These are phyloP conservation scores for Borealophlyctis nickersoniae DNA, from an alignment of 192 early-diverging fungal species.

Conservation along the genomic window DNA sequence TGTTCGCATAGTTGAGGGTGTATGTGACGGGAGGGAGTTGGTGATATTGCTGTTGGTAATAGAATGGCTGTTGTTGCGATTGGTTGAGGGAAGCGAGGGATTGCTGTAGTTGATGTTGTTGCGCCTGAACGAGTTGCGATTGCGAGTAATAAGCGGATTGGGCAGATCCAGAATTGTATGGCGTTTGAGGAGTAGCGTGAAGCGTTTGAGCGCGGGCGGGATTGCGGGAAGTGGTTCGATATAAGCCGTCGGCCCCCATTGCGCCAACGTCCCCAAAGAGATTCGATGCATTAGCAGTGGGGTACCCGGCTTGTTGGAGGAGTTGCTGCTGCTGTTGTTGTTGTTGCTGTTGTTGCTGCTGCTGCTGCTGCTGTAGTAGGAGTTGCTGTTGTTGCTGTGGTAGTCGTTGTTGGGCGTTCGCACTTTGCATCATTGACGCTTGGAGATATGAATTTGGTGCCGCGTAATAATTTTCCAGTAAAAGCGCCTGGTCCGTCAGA, in stretches of 20 bases:
- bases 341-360: slow-evolving; percentile 10
- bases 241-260: no score
- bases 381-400: slow-evolving; percentile 1
- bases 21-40: background rate
- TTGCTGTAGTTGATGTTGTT: slow-evolving; percentile 5
- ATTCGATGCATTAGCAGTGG: no score
- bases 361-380: slow-evolving; percentile 2
- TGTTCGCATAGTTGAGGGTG: slow-evolving; percentile 19
- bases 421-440: background rate
- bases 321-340: slow-evolving; percentile 1
- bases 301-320: background rate
- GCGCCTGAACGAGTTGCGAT: no score
- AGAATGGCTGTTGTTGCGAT: background rate
- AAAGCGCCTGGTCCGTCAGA: background rate
- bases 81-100: background rate
- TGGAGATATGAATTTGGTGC: background rate
- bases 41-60: background rate
- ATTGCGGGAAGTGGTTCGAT: background rate
- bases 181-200: background rate
- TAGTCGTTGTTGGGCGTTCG: slow-evolving; percentile 27
- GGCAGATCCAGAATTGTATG: background rate
- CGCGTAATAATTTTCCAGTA: background rate
- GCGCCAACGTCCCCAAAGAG: no score
- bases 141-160: no score
- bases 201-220: background rate